Evolutionary conservation across 1,284 basidiomycete genomes (phyloP), one percentile per base, ranked within the genome.

Genomic region (Cryptococcus sp.): DNA sequence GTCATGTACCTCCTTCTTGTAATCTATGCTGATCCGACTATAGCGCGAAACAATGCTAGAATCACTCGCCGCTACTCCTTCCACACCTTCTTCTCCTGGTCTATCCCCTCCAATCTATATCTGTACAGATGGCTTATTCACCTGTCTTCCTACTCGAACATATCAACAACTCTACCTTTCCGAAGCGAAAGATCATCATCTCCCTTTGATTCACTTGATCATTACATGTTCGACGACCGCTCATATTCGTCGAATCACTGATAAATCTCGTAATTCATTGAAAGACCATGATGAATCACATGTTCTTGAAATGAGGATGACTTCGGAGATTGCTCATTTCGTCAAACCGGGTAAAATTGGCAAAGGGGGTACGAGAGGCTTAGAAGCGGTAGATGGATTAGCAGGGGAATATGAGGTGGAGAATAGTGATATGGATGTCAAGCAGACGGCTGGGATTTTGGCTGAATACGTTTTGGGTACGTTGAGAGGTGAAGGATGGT

Each of bases 331-430:
- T 6, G 62, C 57, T 8, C 58, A 59, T 34, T 63, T 66, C 35
- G 44, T 57, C 34, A 46, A 46, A 37, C 52, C 46, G 5, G 44
- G 46, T 13, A 38, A 32, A 32, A 35, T 37, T 11, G 52, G 43
- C 44, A 6, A 34, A 30, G 49, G 49, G 46, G 53, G 44, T 3
- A n/a, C 49, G 32, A 36, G 47, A 34, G 23, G 49, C 11, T 10
- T 43, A 37, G 49, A 55, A 47, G 38, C 34, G 41, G 55, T 46
- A 8, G 42, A 49, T 5, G 62, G 66, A 3, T 50, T 71, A n/a
- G 46, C 55, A n/a, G 66, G 63, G 41, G 68, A 72, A 56, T 66
- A 57, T 43, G 68, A 72, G 58, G 57, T 72, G 13, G 64, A 70
- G 46, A 70, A 65, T 31, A 60, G 59, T 7, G 36, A 34, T 5